Evolutionary conservation across 1,284 basidiomycete species (phyloP).

Genomic region (Hemileccinum hortonii): DNA sequence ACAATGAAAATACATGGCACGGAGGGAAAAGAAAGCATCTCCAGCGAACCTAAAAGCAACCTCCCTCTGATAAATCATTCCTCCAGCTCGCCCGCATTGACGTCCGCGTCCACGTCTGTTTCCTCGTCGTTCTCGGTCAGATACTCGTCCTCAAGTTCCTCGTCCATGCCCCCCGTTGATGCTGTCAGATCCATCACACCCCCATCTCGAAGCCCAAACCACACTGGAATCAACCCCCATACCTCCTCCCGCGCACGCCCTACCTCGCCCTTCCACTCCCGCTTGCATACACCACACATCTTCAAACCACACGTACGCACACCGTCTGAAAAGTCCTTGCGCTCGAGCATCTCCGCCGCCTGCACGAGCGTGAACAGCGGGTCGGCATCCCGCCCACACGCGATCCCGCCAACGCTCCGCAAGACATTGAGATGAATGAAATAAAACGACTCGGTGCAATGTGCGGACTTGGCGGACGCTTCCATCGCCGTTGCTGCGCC

Average conservation of each 20-base stretch:
- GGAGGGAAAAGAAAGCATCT: slow-evolving; percentile 20
- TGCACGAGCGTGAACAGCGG: slow-evolving; percentile 66
- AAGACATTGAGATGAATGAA: slow-evolving; percentile 71
- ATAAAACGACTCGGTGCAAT: slow-evolving; percentile 68
- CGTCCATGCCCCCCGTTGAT: not conserved
- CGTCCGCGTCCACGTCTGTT: slow-evolving; percentile 12
- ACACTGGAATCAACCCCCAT: slow-evolving; percentile 61
- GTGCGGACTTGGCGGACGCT: slow-evolving; percentile 18
- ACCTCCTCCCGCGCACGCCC: slow-evolving; percentile 57
- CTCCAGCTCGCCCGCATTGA: slow-evolving; percentile 15
- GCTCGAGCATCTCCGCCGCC: slow-evolving; percentile 65
- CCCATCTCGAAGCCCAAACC: slow-evolving; percentile 54
- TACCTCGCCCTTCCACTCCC: slow-evolving; percentile 54
- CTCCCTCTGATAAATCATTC: slow-evolving; percentile 9
- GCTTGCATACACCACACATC: slow-evolving; percentile 61
- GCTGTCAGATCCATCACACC: slow-evolving; percentile 2
- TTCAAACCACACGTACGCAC: slow-evolving; percentile 53
- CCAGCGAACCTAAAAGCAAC: slow-evolving; percentile 7
- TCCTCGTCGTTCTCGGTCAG: slow-evolving; percentile 9
- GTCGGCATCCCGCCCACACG: slow-evolving; percentile 69
- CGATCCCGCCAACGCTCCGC: slow-evolving; percentile 66
- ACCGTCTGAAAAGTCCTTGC: slow-evolving; percentile 68
- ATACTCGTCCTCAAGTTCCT: slow-evolving; percentile 1
- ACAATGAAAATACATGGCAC: not conserved
- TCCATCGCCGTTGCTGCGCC: not conserved